Base-by-base conservation (phyloP, 345 rosid species). In the Diplotaxis tenuifolia region DNA sequence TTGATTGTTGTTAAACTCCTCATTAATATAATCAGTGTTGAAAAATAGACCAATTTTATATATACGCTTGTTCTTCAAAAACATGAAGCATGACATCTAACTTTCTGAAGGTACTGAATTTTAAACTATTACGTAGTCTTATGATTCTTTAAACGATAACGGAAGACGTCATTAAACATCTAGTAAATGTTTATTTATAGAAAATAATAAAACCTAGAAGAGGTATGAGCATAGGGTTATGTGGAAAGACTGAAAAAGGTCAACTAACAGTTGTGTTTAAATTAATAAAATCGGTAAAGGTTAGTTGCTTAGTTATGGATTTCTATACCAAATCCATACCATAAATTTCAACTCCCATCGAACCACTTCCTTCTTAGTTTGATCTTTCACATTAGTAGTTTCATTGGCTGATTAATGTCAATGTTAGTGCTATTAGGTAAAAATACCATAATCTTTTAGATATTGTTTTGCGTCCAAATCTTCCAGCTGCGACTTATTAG, bases 241-340 rank as follows among this genome's bases (percentile, higher is more conserved):
- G 57, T 55, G 16, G 52, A 32, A 25, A 18, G 53, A 22, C 12
- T 55, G 18, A 56, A 32, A 36, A 75, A 52, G 49, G 70, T 54
- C 59, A 75, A 68, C 69, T 62, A 69, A 62, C 59, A 68, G 2
- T 70, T 62, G 11, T 11, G 15, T 64, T 31, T 2, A 22, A 32
- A 34, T 16, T 54, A 3, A 16, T 15, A 47, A 60, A 34, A 38
- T 25, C 0, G 9, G 18, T n/a, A 58, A 57, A 25, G 62, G 19
- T 76, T 70, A 23, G 75, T 60, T 70, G 22, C 15, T 69, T 57
- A 56, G 67, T 59, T 23, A 49, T 68, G 45, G 52, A 40, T 34
- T 69, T 63, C 14, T 64, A 45, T 65, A 76, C 72, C 80, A 76
- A 76, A 76, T 76, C 75, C 80, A 65, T 65, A 70, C 61, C 75